Conservation (phyloP, 164 flowering plant genomes). For the Dillenia turbinata region DNA sequence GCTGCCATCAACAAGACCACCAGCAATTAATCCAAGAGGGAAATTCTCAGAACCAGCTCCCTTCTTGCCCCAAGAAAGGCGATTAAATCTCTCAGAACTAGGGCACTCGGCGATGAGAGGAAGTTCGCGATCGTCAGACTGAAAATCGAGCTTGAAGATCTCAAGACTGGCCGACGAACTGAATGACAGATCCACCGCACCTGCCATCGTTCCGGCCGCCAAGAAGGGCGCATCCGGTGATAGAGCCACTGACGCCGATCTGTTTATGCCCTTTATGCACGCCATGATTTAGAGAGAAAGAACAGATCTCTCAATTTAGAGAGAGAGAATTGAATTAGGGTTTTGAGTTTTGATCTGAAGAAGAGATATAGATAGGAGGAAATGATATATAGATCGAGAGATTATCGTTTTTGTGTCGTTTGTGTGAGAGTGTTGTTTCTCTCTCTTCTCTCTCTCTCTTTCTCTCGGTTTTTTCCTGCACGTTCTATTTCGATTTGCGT, state of each 20-base stretch:
- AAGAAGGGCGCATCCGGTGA: constrained; percentile 87
- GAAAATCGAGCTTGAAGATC: constrained; percentile 86
- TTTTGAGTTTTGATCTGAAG: background rate
- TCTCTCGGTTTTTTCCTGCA: no score
- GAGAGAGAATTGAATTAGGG: background rate
- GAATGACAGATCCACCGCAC: constrained; percentile 89
- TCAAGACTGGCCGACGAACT: constrained; percentile 87
- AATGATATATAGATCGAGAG: no score
- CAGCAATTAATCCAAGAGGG: constrained; percentile 78
- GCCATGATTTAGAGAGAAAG: constrained; percentile 43
- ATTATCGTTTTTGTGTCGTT: no score
- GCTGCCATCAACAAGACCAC: constrained; percentile 86
- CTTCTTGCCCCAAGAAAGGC: constrained; percentile 77
- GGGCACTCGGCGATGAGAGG: constrained; percentile 51
- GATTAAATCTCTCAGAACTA: constrained; percentile 80
- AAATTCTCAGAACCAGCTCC: constrained; percentile 62
- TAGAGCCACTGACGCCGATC: constrained; percentile 87
- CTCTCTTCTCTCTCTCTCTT: no score
- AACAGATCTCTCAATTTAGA: background rate
- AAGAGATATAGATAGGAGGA: background rate
- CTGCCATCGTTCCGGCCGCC: constrained; percentile 98
- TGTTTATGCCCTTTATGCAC: constrained; percentile 61
- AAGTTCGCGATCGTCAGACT: constrained; percentile 71
- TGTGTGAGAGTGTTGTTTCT: no score
- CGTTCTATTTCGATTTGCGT: no score